Conservation (phyloP, 768 basidiomycete species). For the Lactifluus pinguis region DNA sequence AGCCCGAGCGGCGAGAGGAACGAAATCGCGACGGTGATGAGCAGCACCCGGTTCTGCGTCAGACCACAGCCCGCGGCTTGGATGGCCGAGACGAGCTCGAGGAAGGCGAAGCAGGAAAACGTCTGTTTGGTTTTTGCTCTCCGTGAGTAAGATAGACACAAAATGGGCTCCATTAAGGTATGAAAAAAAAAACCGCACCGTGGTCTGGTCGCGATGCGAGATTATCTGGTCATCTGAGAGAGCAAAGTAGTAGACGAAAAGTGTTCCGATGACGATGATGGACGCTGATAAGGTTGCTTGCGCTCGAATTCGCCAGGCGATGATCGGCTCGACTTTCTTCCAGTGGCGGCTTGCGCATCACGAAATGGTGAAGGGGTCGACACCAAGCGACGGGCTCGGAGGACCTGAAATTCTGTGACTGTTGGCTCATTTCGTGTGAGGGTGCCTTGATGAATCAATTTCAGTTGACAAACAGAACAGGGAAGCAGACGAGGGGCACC, state of each 20-base stretch:
- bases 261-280: conserved; percentile 81
- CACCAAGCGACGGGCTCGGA: conserved; percentile 90
- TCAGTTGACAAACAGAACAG: not conserved
- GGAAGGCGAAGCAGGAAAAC: conserved; percentile 93
- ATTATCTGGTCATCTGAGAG: conserved; percentile 68
- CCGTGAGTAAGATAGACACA: not conserved
- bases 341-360: conserved; percentile 93
- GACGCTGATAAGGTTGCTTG: conserved; percentile 90
- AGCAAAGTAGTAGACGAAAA: conserved; percentile 80
- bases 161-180: not conserved
- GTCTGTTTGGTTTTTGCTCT: conserved; percentile 55
- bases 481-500: no score
- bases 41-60: conserved; percentile 80
- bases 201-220: conserved; percentile 86
- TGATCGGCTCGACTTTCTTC: conserved; percentile 83
- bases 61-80: conserved; percentile 88
- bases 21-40: conserved; percentile 81
- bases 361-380: conserved; percentile 88
- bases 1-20: conserved; percentile 76
- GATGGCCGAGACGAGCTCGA: conserved; percentile 90
- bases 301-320: conserved; percentile 59
- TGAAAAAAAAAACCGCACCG: conserved; percentile 53
- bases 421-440: conserved; percentile 96
- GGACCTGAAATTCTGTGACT: conserved; percentile 82
- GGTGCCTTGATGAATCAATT: conserved; percentile 43